Evolutionary conservation across 2,329 filamentous ascomycete genomes (phyloP).

Genomic region (Hypoxylon sp.): DNA sequence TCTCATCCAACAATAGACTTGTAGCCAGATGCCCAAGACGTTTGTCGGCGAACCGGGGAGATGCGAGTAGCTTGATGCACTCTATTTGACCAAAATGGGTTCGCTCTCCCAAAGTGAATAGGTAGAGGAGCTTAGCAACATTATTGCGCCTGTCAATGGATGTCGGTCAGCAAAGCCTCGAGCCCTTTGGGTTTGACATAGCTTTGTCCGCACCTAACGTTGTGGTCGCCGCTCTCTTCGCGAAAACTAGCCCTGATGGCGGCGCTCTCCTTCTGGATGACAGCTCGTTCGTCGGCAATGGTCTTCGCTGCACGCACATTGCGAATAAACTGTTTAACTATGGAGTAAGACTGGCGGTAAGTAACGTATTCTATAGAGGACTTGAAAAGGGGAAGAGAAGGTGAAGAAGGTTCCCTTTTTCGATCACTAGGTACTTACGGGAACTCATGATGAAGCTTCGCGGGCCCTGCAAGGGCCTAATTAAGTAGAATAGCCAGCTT

Average conservation of each 20-base stretch:
- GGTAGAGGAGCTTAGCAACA: slow-evolving; percentile 97
- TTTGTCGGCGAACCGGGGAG: slow-evolving; percentile 97
- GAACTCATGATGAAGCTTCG: slow-evolving; percentile 54
- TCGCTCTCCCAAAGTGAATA: slow-evolving; percentile 96
- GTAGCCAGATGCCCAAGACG: slow-evolving; percentile 95
- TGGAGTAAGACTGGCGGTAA: slow-evolving; percentile 31
- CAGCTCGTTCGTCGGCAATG: slow-evolving; percentile 97
- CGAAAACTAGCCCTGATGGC: slow-evolving; percentile 97
- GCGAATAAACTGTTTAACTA: slow-evolving; percentile 99
- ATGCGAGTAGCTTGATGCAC: slow-evolving; percentile 96
- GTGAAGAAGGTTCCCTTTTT: neutral
- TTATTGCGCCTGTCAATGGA: slow-evolving; percentile 86
- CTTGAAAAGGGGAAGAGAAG: neutral
- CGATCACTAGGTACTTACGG: slow-evolving; percentile 45
- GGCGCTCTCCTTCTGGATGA: slow-evolving; percentile 99
- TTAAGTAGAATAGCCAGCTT: slow-evolving; percentile 50
- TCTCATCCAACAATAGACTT: slow-evolving; percentile 96
- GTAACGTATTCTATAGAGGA: neutral
- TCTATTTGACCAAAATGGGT: slow-evolving; percentile 99
- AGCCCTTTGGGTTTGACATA: slow-evolving; percentile 17
- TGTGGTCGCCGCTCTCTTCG: slow-evolving; percentile 94
- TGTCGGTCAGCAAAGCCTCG: slow-evolving; percentile 40
- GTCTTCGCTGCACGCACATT: slow-evolving; percentile 99
- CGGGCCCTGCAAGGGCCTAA: slow-evolving; percentile 53
- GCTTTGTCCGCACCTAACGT: slow-evolving; percentile 77